Evolutionary conservation across 805 yeast species (phyloP).

Genomic region (Hanseniaspora taiwanica): DNA sequence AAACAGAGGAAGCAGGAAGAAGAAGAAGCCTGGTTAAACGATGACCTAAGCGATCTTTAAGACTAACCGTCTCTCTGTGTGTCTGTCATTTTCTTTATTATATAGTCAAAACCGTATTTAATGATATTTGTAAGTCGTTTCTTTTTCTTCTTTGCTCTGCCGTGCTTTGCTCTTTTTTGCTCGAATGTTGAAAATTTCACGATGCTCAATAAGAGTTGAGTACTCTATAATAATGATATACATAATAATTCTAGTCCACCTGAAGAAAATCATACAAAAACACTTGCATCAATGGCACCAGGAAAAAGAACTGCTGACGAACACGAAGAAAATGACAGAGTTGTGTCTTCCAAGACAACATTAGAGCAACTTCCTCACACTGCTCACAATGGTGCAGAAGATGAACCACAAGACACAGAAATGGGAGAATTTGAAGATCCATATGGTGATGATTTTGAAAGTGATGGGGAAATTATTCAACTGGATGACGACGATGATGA

Average conservation of each 20-base stretch:
- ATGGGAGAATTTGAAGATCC: slow-evolving; percentile 84
- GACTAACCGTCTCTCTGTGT: no score
- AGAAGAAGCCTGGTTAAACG: slow-evolving; percentile 1
- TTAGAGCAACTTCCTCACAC: slow-evolving; percentile 13
- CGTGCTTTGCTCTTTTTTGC: not conserved
- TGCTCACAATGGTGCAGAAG: slow-evolving; percentile 17
- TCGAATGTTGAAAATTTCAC: no score
- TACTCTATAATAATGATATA: no score
- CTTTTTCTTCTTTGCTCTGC: not conserved
- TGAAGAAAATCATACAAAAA: slow-evolving; percentile 10
- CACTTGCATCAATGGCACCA: slow-evolving; percentile 8
- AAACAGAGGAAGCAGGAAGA: slow-evolving; percentile 5
- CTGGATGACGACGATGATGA: slow-evolving; percentile 49
- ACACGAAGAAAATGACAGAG: slow-evolving; percentile 26
- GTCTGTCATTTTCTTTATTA: no score
- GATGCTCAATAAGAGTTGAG: no score
- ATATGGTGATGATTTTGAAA: slow-evolving; percentile 83
- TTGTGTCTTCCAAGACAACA: slow-evolving; percentile 29
- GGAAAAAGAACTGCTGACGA: slow-evolving; percentile 19
- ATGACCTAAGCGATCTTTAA: not conserved
- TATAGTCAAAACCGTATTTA: no score
- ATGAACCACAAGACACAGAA: slow-evolving; percentile 32
- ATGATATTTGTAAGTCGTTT: no score
- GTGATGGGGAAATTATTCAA: slow-evolving; percentile 81
- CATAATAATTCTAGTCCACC: no score